phyloP scores from a whole-genome alignment of 192 early-diverging fungal species.

The Backusella westeae region DNA sequence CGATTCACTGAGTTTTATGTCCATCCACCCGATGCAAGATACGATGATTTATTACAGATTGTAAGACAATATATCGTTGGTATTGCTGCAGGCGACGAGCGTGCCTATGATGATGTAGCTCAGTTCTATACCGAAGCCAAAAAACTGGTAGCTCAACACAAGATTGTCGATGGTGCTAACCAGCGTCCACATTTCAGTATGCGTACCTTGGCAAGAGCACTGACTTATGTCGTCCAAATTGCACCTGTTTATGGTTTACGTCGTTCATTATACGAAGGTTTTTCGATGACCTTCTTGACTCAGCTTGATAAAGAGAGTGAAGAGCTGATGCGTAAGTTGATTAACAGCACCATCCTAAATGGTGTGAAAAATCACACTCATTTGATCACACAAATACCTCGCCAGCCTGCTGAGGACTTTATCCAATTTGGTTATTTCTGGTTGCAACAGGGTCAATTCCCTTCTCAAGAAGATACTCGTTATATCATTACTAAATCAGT shows the following conservation, averaged over 20 bases:
- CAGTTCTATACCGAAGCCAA: slow-evolving; percentile 83
- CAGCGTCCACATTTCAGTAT: slow-evolving; percentile 89
- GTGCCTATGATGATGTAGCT: slow-evolving; percentile 63
- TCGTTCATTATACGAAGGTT: slow-evolving; percentile 89
- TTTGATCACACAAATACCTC: slow-evolving; percentile 61
- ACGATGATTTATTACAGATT: slow-evolving; percentile 81
- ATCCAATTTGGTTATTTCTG: slow-evolving; percentile 87
- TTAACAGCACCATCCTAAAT: slow-evolving; percentile 59
- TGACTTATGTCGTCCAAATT: slow-evolving; percentile 77
- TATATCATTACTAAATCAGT: slow-evolving; percentile 93
- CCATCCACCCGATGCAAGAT: slow-evolving; percentile 79
- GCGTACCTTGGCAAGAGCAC: slow-evolving; percentile 86
- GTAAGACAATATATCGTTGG: slow-evolving; percentile 73
- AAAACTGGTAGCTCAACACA: slow-evolving; percentile 62
- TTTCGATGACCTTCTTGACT: slow-evolving; percentile 94
- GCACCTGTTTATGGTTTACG: slow-evolving; percentile 73
- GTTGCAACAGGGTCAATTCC: slow-evolving; percentile 59
- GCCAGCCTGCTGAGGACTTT: slow-evolving; percentile 46
- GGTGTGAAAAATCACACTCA: slow-evolving; percentile 52
- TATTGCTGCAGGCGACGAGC: slow-evolving; percentile 57
- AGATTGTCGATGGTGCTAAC: slow-evolving; percentile 85
- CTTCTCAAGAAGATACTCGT: slow-evolving; percentile 34
- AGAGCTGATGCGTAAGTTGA: slow-evolving; percentile 45
- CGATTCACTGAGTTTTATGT: slow-evolving; percentile 97
- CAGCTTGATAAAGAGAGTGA: slow-evolving; percentile 75